Evolutionary conservation across 257 asterid genomes (phyloP), one percentile per base, ranked within the genome.

Genomic region (Henckelia pumila): DNA sequence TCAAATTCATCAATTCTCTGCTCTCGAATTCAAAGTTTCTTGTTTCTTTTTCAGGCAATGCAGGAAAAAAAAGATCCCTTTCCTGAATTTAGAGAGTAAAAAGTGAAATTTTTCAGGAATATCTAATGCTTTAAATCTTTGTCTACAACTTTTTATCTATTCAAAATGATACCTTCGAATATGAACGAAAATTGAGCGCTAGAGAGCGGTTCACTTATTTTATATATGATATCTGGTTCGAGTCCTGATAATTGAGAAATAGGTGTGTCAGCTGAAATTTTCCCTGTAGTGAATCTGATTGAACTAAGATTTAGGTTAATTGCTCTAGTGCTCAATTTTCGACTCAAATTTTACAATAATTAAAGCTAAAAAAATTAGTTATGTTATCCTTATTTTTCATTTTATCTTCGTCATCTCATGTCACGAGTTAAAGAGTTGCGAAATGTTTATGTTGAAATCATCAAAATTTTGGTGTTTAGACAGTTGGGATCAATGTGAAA

Each of bases 1-100:
- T 83, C 82, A 79, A 83, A 85, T 75, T 78, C 56, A 50, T 47
- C 20, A 47, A 4, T 47, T 47, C 20, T 5, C 20, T 40, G 47
- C 52, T 40, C 52, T 40, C 52, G 14, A 10, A 47, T 47, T 47
- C 55, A 47, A 47, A 47, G 19, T 47, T 47, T 47, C 55, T 47
- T 47, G 21, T 47, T 47, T 47, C 55, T 17, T 16, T 47, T 47
- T 47, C 55, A 5, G 21, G 55, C 19, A 16, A 47, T 47, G 55
- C 55, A 47, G 20, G 55, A 17, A 47, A 47, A 35, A 40, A 40
- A 47, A 47, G 55, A 5, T 16, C 55, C 55, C 21, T 47, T 47
- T 17, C 20, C 21, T 47, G 7, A 17, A 47, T 16, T 47, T 16
- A 16, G 55, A 47, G 55, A 47, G 20, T 14, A 47, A 17, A 47